Base-by-base conservation (phyloP, 257 asterid genomes). In the Linaria vulgaris region DNA sequence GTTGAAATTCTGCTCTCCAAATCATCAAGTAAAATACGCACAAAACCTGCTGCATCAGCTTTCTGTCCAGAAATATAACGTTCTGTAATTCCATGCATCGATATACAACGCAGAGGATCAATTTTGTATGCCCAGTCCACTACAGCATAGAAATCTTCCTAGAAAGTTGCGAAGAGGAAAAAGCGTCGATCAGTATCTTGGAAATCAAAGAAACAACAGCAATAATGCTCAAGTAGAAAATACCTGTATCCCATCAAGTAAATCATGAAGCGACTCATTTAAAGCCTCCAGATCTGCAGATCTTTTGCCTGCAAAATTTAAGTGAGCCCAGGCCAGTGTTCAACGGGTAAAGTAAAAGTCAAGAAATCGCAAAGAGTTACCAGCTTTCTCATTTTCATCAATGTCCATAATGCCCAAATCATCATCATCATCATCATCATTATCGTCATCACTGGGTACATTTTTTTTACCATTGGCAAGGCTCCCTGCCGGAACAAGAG, bases 51-150 rank as follows among this genome's bases (percentile, higher is more conserved):
- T 50, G 88, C 88, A 69, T 94, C 97, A 77, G 84, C 85, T 81
- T 94, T 94, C 79, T 83, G 94, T 69, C 90, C 88, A 77, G 97
- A 91, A 72, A 94, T 88, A 78, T 84, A 90, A 12, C 88, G 85
- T 59, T 94, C 97, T 24, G 99, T 90, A 53, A 85, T 87, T 76
- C 99, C 96, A 60, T 90, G 95, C 99, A 94, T 90, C 49, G 99
- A 90, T 80, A 94, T 87, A 78, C 96, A 84, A 52, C 96, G 92
- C 74, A 94, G 76, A 76, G 99, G 95, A 76, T 94, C 99, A 54
- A 87, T 86, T 82, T 94, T 94, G 77, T 82, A 76, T n/a, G 95
- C 97, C 99, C 99, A 94, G 69, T 94, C 99, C 69, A 94, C 89
- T 76, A 94, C 85, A 64, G 89, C 89, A 82, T 79, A 94, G 78